Evolutionary conservation across 2,329 filamentous ascomycete genomes (phyloP), one percentile per base, ranked within the genome.

Genomic region (Canariomyces notabilis): DNA sequence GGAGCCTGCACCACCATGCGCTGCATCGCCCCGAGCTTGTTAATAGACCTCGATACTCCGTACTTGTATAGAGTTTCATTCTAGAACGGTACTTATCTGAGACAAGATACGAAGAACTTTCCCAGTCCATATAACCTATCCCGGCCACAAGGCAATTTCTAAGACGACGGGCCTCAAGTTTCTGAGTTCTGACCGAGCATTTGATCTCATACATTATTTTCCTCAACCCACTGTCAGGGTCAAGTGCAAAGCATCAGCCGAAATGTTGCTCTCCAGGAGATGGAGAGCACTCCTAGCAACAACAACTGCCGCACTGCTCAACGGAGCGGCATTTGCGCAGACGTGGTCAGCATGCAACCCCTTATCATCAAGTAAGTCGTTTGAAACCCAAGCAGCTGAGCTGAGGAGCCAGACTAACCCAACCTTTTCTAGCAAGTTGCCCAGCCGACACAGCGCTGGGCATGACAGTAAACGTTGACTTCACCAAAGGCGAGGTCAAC

Each of bases 401-500:
- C 20, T 15, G n/a, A 39, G 5, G 6, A 32, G 23, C 33, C 23
- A 46, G 20, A 15, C 52, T 55, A 49, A 56, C 56, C 55, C 44
- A 54, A 47, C 43, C 19, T 29, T 8, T 12, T 39, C 46, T 59
- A 73, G 67, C 71, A 70, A 75, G 70, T 49, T 97, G 91, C 60
- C 79, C 86, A 5, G 65, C 87, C 42, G 74, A 96, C 63, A 80
- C 87, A 6, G 91, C 89, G 1, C 78, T 97, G 4, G 89, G 88
- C 47, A 87, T 81, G 72, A 78, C 86, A n/a, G 83, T 90, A 58
- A 76, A 80, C 52, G 83, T 93, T 67, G 88, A 96, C 70, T 95
- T 97, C 68, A 84, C 80, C 26, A 72, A 85, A 54, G 87, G 87
- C 51, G 67, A 73, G 22, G 90, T 93, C 39, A 82, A 87, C 66